A percentile compares a stretch with the other conserved stretches of the same genome.
These are phyloP conservation scores for Solanum bulbocastanum DNA, from an alignment of 257 asterid genomes.

Conservation along the genomic window DNA sequence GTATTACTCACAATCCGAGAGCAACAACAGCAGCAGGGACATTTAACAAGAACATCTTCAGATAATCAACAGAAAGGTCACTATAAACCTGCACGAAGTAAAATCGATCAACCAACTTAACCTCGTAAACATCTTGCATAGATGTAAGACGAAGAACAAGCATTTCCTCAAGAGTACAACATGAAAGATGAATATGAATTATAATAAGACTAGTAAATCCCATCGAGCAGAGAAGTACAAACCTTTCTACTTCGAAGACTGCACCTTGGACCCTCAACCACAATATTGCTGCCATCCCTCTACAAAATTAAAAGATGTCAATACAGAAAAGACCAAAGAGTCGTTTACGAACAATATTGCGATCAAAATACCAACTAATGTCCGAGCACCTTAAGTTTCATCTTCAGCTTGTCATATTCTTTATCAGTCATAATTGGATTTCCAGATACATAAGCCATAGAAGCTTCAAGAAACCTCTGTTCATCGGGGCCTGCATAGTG, in stretches of 20 bases:
- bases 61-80: slow-evolving; percentile 87
- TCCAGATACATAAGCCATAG: slow-evolving; percentile 95
- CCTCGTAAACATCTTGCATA: neutral
- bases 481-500: slow-evolving; percentile 62
- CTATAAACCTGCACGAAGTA: slow-evolving; percentile 68
- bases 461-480: slow-evolving; percentile 94
- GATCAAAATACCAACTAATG: neutral
- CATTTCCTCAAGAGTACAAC: neutral
- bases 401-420: slow-evolving; percentile 72
- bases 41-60: slow-evolving; percentile 82
- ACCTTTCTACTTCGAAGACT: slow-evolving; percentile 97
- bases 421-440: slow-evolving; percentile 61
- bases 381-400: slow-evolving; percentile 66
- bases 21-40: slow-evolving; percentile 93
- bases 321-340: neutral
- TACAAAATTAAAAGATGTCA: slow-evolving; percentile 16
- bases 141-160: neutral
- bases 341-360: neutral
- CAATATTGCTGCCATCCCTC: slow-evolving; percentile 88
- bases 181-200: neutral
- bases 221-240: neutral
- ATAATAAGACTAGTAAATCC: neutral
- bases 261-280: slow-evolving; percentile 97
- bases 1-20: slow-evolving; percentile 70
- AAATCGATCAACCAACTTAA: neutral